A percentile compares a stretch with the other conserved stretches of the same genome.
phyloP scores from a whole-genome alignment of 352 stramenopile genomes.

The Globisporangium apiculatum region DNA sequence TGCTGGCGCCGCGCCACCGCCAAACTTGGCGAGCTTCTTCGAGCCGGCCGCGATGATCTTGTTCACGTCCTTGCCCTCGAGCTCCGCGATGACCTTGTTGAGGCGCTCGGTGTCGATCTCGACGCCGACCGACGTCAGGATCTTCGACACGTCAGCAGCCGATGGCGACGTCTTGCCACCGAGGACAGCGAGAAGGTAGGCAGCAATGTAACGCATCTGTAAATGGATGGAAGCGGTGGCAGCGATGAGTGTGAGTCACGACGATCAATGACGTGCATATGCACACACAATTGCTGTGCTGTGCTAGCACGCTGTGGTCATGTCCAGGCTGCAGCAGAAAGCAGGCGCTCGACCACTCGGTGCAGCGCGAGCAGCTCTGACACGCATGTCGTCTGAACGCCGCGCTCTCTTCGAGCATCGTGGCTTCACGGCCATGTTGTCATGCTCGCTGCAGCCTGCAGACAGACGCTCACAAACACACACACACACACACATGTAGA shows the following conservation, averaged over 20 bases:
- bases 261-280: neutral
- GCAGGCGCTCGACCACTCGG: neutral
- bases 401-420: neutral
- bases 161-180: slow-evolving; percentile 88
- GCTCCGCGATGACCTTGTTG: slow-evolving; percentile 64
- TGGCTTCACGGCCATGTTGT: too few relatives aligned
- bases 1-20: slow-evolving; percentile 45
- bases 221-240: neutral
- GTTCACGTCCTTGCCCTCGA: slow-evolving; percentile 80
- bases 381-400: neutral
- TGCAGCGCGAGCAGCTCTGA: neutral
- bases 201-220: slow-evolving; percentile 96
- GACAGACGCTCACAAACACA: neutral
- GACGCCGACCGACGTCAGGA: slow-evolving; percentile 87
- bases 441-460: too few relatives aligned
- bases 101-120: slow-evolving; percentile 79
- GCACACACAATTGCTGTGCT: neutral
- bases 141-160: slow-evolving; percentile 87
- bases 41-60: slow-evolving; percentile 76
- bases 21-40: slow-evolving; percentile 81
- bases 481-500: slow-evolving; percentile 3
- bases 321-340: neutral
- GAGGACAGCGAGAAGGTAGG: slow-evolving; percentile 94
- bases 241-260: too few relatives aligned
- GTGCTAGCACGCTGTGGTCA: too few relatives aligned